These are phyloP conservation scores for Paradendryphiella salina DNA, from an alignment of 2,329 filamentous ascomycete genomes.

Conservation along the genomic window DNA sequence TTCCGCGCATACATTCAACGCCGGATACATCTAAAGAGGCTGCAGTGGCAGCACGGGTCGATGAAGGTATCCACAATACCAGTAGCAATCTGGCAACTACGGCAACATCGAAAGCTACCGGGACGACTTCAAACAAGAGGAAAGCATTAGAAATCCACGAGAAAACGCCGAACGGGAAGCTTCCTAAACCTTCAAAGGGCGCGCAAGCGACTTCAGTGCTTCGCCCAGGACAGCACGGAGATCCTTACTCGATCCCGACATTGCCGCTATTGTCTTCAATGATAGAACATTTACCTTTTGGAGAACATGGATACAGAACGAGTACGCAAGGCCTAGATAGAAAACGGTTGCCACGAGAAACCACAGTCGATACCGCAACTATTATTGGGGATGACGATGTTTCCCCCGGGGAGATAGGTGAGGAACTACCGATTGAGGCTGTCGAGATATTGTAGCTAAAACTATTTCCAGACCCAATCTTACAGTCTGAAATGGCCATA, in stretches of 20 bases:
- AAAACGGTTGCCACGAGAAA: conserved; percentile 3
- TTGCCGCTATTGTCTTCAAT: conserved; percentile 1
- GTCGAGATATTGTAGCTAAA: background rate
- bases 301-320: background rate
- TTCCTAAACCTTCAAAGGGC: conserved; percentile 7
- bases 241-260: conserved; percentile 7
- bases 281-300: background rate
- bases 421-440: background rate
- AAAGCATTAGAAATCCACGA: conserved; percentile 10
- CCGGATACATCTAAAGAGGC: background rate
- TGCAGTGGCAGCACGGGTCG: background rate
- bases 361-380: conserved; percentile 15
- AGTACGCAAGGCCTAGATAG: conserved; percentile 3
- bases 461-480: background rate
- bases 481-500: background rate
- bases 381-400: conserved; percentile 10
- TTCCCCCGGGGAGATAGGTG: conserved; percentile 4
- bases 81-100: background rate
- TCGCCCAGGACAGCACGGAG: background rate
- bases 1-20: background rate
- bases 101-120: background rate
- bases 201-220: background rate
- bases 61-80: background rate
- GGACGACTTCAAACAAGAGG: conserved; percentile 11
- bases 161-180: conserved; percentile 3